Percentiles rank a stretch among this genome's conserved stretches.
Evolutionary conservation across 176 grass and related monocot genomes (phyloP).

Genomic region (Lolium rigidum): DNA sequence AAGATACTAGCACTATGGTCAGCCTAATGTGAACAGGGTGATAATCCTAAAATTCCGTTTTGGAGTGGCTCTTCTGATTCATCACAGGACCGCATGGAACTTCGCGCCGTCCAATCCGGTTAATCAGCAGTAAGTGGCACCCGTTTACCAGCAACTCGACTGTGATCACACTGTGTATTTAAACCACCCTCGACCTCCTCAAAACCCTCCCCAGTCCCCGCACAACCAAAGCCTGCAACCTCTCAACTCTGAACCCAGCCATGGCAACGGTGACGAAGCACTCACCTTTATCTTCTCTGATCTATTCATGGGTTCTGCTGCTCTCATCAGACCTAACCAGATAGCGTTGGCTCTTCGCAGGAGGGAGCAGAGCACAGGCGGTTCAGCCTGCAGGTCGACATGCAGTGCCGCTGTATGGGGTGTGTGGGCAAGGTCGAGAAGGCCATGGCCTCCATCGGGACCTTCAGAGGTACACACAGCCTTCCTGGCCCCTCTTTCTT

Average conservation of each 20-base stretch:
- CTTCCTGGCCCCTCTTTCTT: background rate
- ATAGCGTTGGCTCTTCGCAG: background rate
- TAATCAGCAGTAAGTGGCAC: constrained; percentile 25
- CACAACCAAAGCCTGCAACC: background rate
- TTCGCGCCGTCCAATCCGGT: constrained; percentile 16
- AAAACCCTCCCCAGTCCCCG: background rate
- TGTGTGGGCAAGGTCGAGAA: constrained; percentile 50
- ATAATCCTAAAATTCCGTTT: too few species aligned
- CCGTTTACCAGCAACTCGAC: background rate
- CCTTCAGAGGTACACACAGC: background rate
- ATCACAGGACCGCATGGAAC: constrained; percentile 29
- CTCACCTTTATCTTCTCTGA: background rate
- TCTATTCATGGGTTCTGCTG: background rate
- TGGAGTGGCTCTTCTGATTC: constrained; percentile 39
- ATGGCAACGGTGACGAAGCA: constrained; percentile 37
- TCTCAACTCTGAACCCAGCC: background rate
- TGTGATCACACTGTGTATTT: constrained; percentile 21
- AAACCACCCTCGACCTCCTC: constrained; percentile 11
- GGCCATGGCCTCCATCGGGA: constrained; percentile 36
- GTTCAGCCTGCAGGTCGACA: constrained; percentile 39
- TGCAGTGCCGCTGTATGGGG: constrained; percentile 43
- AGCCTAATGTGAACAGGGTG: too few species aligned
- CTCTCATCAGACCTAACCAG: background rate
- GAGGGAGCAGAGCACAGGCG: background rate
- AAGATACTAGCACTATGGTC: too few species aligned